Conservation (phyloP, 2,329 filamentous ascomycete genomes). For the Pseudopyrenochaeta lycopersici region DNA sequence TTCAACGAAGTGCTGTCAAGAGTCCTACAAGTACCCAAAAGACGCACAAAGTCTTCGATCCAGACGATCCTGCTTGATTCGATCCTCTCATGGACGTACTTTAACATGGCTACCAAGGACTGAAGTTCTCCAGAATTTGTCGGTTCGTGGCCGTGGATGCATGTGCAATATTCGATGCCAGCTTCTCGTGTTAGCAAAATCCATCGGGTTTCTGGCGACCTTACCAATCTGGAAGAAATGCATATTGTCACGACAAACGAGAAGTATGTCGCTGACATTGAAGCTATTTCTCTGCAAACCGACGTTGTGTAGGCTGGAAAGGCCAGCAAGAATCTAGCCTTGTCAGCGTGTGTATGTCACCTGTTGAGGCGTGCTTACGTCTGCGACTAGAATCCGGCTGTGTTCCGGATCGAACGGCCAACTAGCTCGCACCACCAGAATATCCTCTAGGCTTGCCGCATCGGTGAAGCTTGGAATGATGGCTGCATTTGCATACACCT, state of each 20-base stretch:
- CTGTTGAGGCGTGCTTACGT: neutral
- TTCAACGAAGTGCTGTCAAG: neutral
- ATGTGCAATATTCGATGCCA: neutral
- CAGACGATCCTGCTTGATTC: neutral
- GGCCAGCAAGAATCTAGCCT: neutral
- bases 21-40: neutral
- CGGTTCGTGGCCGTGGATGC: neutral
- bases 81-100: neutral
- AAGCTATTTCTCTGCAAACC: neutral
- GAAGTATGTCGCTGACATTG: neutral
- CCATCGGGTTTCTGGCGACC: neutral
- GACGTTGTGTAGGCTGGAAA: neutral
- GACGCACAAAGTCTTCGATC: neutral
- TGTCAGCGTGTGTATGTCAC: neutral
- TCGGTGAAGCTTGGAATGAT: neutral
- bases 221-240: neutral
- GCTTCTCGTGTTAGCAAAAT: neutral
- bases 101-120: neutral
- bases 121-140: neutral
- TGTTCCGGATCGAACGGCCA: neutral
- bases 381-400: neutral
- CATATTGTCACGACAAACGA: neutral
- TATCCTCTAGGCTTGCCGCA: neutral
- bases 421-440: neutral
- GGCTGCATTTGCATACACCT: neutral